Conservation (phyloP, 257 asterid species). For the Solanum appendiculatum region DNA sequence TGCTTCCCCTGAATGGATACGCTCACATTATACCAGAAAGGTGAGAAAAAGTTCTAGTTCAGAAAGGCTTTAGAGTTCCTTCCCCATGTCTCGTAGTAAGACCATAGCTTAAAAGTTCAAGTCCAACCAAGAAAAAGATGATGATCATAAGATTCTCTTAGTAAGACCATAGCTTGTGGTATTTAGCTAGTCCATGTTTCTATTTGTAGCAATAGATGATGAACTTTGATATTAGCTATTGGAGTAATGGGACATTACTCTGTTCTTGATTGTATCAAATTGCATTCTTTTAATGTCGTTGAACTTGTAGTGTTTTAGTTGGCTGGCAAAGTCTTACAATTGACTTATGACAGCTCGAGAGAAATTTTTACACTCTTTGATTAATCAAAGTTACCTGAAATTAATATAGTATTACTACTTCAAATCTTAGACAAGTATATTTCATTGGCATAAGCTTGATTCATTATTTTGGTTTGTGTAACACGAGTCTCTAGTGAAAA, state of each 20-base stretch:
- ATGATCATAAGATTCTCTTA: neutral
- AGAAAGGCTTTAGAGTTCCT: neutral
- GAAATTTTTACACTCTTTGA: neutral
- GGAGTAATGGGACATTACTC: neutral
- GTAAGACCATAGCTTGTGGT: neutral
- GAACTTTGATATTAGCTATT: neutral
- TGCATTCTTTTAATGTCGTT: neutral
- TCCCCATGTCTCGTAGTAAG: neutral
- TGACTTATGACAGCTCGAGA: neutral
- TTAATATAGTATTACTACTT: neutral
- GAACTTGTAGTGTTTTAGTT: neutral
- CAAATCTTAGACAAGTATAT: neutral
- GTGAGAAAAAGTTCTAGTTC: constrained; percentile 17
- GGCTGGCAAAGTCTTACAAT: neutral
- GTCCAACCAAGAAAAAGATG: neutral
- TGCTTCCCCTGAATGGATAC: constrained; percentile 71
- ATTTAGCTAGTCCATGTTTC: neutral
- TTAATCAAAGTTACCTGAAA: neutral
- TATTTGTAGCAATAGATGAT: neutral
- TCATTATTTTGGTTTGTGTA: neutral
- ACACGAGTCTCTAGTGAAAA: neutral
- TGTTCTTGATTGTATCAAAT: neutral
- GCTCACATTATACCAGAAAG: constrained; percentile 44
- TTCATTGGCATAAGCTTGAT: neutral
- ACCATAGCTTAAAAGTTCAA: neutral